Percentiles rank a stretch among this genome's conserved stretches.
Conservation (phyloP, 495 filamentous ascomycete genomes). For the Penicillium arizonense region DNA sequence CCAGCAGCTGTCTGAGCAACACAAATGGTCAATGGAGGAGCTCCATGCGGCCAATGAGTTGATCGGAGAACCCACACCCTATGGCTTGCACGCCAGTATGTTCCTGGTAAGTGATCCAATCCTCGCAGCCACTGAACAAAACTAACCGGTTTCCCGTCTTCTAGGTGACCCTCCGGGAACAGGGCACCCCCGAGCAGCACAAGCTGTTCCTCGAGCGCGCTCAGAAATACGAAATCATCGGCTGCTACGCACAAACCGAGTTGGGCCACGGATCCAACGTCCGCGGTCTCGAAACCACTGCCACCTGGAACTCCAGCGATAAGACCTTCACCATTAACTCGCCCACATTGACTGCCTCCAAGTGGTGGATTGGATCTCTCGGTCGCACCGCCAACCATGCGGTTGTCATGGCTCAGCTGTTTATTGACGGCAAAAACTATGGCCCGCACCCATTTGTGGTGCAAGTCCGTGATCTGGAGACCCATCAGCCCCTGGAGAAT, state of each 20-base stretch:
- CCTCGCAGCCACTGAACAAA: background rate
- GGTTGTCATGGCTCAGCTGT: conserved; percentile 70
- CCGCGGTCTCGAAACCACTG: conserved; percentile 69
- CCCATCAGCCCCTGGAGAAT: conserved; percentile 67
- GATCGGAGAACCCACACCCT: conserved; percentile 65
- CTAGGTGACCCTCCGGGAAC: conserved; percentile 64
- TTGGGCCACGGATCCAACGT: conserved; percentile 75
- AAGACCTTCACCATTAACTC: conserved; percentile 70
- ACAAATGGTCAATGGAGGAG: conserved; percentile 65
- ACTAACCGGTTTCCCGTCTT: conserved; percentile 2
- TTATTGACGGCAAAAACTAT: conserved; percentile 59
- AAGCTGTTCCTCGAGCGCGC: conserved; percentile 65
- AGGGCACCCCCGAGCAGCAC: conserved; percentile 68
- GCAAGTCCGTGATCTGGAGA: conserved; percentile 67
- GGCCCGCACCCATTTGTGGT: conserved; percentile 77
- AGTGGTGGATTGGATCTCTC: conserved; percentile 79
- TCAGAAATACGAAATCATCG: conserved; percentile 62
- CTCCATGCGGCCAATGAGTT: conserved; percentile 56
- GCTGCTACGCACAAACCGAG: conserved; percentile 78
- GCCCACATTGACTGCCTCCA: conserved; percentile 64
- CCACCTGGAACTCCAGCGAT: conserved; percentile 64
- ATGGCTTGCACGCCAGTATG: conserved; percentile 66
- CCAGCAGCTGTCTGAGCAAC: conserved; percentile 57
- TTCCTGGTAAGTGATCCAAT: conserved; percentile 50
- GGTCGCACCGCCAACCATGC: conserved; percentile 73